Base-by-base conservation (phyloP, 768 basidiomycete species). In the Mycena haematopus region DNA sequence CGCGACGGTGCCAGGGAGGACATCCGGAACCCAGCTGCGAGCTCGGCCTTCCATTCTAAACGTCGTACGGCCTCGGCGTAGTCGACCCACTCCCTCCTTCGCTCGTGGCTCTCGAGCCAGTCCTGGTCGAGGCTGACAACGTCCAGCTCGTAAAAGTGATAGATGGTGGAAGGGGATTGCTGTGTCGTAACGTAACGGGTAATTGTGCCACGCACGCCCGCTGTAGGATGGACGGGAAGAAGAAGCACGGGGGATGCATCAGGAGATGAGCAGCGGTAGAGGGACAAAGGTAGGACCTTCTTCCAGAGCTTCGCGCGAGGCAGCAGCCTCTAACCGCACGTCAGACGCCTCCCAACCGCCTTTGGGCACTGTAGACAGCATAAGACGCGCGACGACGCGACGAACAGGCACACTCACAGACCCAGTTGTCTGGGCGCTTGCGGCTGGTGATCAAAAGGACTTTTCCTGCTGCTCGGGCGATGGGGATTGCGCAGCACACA, bases 211-310 rank as follows among this genome's bases (percentile, higher is more conserved):
- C 89, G 91, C 71, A 93, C 91, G 76, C 93, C 93, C 74, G 93
- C 93, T 95, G 79, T 77, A 79, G 69, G 44, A 58, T 62, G 59
- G 62, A 71, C 72, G 73, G 50, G 68, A 75, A 31, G n/a, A 76
- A 72, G 71, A 70, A 72, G 71, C 73, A 76, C 74, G 73, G 78
- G 79, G 78, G 72, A 78, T 71, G 78, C 77, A 86, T 89, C 82
- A 89, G 86, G 87, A 86, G 83, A 77, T 79, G 84, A 83, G 80
- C 82, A 81, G 84, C 89, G 85, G 83, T 80, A 84, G 76, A 87
- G 80, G 87, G 82, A 87, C 84, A 89, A 86, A 80, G 86, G 86
- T 87, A 87, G 87, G 91, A 95, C 93, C 93, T 94, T 95, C 93
- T 91, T 95, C 93, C 77, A 90, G 82, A 79, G 93, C 93, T 87